A percentile compares a stretch with the other conserved stretches of the same genome.
Evolutionary conservation across 805 yeast species (phyloP).

Genomic region (Scheffersomyces stipitis): DNA sequence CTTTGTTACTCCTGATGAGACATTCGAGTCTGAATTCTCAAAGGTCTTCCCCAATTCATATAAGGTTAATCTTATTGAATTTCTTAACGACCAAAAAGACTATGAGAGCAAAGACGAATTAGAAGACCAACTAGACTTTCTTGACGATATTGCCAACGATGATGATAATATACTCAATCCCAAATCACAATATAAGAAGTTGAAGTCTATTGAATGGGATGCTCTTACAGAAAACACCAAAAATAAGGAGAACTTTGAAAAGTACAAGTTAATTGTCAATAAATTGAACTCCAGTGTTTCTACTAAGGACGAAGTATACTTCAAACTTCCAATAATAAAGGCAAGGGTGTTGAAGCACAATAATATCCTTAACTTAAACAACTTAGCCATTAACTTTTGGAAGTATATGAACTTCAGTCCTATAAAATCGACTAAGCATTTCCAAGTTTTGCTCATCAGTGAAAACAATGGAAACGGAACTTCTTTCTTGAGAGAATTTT

Average conservation of each 20-base stretch:
- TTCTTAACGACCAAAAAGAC: constrained; percentile 23
- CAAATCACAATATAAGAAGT: constrained; percentile 17
- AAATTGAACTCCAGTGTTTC: constrained; percentile 12
- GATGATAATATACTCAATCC: constrained; percentile 24
- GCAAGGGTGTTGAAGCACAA: constrained; percentile 33
- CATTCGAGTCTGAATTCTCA: constrained; percentile 20
- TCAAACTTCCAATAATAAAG: constrained; percentile 25
- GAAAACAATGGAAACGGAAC: constrained; percentile 23
- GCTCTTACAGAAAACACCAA: constrained; percentile 17
- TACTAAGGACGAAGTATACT: constrained; percentile 17
- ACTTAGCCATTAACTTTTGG: constrained; percentile 54
- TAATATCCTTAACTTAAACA: constrained; percentile 45
- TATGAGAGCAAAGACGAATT: constrained; percentile 18
- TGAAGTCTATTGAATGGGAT: constrained; percentile 36
- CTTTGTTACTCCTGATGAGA: constrained; percentile 11
- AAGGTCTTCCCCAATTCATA: constrained; percentile 32
- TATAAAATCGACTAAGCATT: constrained; percentile 46
- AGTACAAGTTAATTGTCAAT: constrained; percentile 19
- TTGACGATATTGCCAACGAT: constrained; percentile 37
- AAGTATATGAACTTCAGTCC: constrained; percentile 59
- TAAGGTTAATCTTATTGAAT: constrained; percentile 33
- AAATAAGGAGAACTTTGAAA: constrained; percentile 18
- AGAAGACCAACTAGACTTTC: constrained; percentile 33
- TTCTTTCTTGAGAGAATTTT: constrained; percentile 35
- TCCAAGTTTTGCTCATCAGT: constrained; percentile 50